A percentile compares a stretch with the other conserved stretches of the same genome.
Evolutionary conservation across 441 rosid species (phyloP).

Genomic region (Jatropha podagrica): DNA sequence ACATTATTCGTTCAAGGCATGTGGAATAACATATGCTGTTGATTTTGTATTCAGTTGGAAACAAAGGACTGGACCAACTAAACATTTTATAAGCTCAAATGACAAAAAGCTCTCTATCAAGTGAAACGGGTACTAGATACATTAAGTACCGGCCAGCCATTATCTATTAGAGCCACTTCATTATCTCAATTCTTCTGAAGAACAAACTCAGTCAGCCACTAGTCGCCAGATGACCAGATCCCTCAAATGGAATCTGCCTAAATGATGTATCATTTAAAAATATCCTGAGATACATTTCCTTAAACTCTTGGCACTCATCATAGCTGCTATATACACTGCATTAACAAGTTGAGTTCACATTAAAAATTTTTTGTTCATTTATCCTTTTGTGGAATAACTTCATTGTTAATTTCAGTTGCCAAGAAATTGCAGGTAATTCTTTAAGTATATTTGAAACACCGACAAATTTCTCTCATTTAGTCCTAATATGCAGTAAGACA

Average conservation of each 20-base stretch:
- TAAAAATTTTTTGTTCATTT: neutral
- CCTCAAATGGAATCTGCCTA: neutral
- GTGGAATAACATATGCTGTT: neutral
- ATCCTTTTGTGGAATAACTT: neutral
- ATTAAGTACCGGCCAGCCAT: neutral
- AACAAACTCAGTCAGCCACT: neutral
- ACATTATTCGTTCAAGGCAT: neutral
- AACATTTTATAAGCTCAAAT: neutral
- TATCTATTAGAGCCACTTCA: neutral
- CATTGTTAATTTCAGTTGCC: neutral
- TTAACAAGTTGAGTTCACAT: neutral
- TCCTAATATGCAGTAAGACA: neutral
- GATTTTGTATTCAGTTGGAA: conserved; percentile 6
- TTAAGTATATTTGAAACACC: neutral
- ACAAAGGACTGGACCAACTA: neutral
- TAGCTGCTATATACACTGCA: neutral
- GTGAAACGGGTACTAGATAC: neutral
- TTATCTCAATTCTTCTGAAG: neutral
- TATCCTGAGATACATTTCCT: neutral
- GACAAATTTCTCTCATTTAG: neutral
- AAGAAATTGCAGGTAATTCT: neutral
- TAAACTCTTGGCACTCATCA: neutral
- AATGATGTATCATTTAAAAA: neutral
- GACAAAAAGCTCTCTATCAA: neutral
- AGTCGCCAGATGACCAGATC: neutral